phyloP scores from a whole-genome alignment of 2,329 filamentous ascomycete species.

The Colletotrichum lindemuthianum region DNA sequence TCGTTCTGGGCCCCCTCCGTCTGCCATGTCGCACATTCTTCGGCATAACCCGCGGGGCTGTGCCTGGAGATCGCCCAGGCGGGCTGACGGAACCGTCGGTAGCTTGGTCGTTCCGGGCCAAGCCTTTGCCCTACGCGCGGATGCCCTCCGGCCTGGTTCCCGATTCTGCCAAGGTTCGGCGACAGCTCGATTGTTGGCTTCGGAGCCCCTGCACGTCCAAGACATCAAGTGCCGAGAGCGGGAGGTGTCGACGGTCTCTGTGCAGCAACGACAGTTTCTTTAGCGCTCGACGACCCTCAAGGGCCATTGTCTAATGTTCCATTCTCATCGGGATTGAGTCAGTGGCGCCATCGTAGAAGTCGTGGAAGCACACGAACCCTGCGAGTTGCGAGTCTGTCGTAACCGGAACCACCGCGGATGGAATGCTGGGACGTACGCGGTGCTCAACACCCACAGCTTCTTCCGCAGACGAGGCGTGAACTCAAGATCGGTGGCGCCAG shows the following conservation, averaged over 20 bases:
- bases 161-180: not conserved
- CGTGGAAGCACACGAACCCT: not conserved
- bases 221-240: conserved; percentile 14
- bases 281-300: not conserved
- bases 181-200: not conserved
- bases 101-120: not conserved
- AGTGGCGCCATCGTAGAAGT: not conserved
- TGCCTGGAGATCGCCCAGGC: conserved; percentile 13
- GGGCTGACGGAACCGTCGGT: conserved; percentile 15
- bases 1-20: not conserved
- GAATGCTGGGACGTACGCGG: too few species aligned
- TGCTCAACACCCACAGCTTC: too few species aligned
- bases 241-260: not conserved
- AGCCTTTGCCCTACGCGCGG: not conserved
- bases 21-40: conserved; percentile 7
- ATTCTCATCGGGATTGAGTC: not conserved
- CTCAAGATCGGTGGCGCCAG: too few species aligned
- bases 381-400: not conserved
- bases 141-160: too few species aligned
- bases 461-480: too few species aligned
- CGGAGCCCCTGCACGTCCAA: not conserved
- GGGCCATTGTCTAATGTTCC: not conserved
- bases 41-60: conserved; percentile 15
- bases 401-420: too few species aligned
- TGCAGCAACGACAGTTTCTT: not conserved